Conservation (phyloP, 768 basidiomycete genomes). For the Mrakia gelida region DNA sequence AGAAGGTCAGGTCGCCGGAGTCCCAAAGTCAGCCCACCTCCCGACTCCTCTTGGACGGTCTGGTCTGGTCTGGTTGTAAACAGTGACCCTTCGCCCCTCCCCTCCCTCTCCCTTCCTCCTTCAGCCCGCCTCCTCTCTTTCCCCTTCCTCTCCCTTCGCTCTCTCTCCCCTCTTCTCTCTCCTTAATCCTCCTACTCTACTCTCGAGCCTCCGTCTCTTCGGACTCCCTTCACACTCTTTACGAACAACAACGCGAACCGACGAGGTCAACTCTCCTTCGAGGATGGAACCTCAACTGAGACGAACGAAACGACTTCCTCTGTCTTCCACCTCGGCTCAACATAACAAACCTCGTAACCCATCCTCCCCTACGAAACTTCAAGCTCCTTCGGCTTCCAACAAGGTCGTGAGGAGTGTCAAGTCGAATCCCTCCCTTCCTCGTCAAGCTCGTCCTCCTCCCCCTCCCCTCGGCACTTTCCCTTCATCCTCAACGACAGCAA, state of each 20-base stretch:
- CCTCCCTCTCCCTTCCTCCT: background rate
- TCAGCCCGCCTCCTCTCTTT: background rate
- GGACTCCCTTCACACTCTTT: background rate
- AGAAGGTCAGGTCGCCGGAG: too few species aligned
- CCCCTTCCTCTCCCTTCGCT: background rate
- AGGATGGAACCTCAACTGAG: background rate
- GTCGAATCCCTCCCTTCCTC: background rate
- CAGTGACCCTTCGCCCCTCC: too few species aligned
- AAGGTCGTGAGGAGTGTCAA: constrained; percentile 20
- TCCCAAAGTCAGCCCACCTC: too few species aligned
- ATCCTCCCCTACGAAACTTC: background rate
- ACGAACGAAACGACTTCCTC: constrained; percentile 12
- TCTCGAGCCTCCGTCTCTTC: background rate
- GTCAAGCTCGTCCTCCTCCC: background rate
- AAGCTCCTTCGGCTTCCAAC: too few species aligned
- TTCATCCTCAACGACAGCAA: background rate
- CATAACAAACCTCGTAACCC: background rate
- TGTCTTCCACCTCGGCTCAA: constrained; percentile 3
- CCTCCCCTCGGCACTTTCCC: background rate
- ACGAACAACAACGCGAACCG: background rate
- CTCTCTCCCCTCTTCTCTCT: background rate
- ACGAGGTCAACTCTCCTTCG: background rate
- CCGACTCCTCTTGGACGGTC: too few species aligned
- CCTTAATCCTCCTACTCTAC: background rate
- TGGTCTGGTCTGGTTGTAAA: too few species aligned